Evolutionary conservation across 331 rosid species (phyloP), one percentile per base, ranked within the genome.

Genomic region (Arachis monticola): DNA sequence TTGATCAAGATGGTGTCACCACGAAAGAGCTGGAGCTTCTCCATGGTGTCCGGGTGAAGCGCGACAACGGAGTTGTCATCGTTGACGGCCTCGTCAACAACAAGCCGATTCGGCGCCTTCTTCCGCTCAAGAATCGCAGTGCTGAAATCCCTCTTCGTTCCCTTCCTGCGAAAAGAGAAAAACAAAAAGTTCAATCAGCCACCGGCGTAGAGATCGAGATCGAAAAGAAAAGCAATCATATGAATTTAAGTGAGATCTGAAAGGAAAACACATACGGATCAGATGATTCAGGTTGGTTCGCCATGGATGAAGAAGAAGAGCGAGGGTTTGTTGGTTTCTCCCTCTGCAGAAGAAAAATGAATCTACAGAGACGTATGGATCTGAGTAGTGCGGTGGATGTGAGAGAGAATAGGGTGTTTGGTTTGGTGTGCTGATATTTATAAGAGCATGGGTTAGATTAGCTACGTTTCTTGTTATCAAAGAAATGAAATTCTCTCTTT

Each of bases 1-100:
- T 93, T 93, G 61, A 93, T 88, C 79, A 93, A 60, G 79, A 93
- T 93, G 62, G 98, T 93, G 44, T 93, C 98, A 1, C 98, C 98
- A 4, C 98, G 96, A 61, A 93, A 93, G 42, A 93, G 94, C 77
- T 91, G 97, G 60, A 93, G 96, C 86, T 91, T 93, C 81, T 93
- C 98, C 98, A 93, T 89, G 59, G 98, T 93, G 0, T 91, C 96
- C 0, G 98, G 97, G 51, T 93, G 98, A 41, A 93, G 96, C 38
- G 98, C 88, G 13, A 93, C 97, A n/a, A 93, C 96, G 3, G 98
- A 93, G 87, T 93, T 93, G 79, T 93, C 98, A 35, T 93, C 97
- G 84, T 93, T 93, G 67, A 87, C 66, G 3, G 98, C 97, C 79
- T 93, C 98, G 38, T 93, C 98, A 31, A 91, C 98, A 42, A 93